A percentile compares a stretch with the other conserved stretches of the same genome.
These are phyloP conservation scores for Iris macrosiphon DNA, from an alignment of 106 monocot species.

Conservation along the genomic window DNA sequence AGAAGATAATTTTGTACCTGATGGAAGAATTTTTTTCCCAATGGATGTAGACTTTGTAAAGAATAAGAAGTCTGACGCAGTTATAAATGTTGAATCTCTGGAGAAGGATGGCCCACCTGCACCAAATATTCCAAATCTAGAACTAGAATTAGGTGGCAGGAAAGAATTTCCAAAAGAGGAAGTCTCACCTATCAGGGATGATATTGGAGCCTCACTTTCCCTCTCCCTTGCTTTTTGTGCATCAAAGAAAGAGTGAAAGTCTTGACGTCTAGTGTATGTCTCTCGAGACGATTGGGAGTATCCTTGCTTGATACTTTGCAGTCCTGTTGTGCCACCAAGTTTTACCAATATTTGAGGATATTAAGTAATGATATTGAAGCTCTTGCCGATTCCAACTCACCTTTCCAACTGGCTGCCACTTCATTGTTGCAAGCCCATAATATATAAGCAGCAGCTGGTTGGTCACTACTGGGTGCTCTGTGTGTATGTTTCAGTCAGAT, in stretches of 20 bases:
- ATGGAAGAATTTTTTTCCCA: constrained; percentile 29
- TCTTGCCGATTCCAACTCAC: too few relatives aligned
- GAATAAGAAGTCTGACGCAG: background rate
- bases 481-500: too few relatives aligned
- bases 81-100: constrained; percentile 12
- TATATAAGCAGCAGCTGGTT: too few relatives aligned
- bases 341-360: too few relatives aligned
- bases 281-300: too few relatives aligned
- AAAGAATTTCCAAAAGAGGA: constrained; percentile 13
- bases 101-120: constrained; percentile 22
- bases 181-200: constrained; percentile 9
- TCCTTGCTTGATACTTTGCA: too few relatives aligned
- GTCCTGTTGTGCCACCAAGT: too few relatives aligned
- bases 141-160: constrained; percentile 36
- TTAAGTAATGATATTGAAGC: too few relatives aligned
- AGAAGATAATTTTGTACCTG: constrained; percentile 21
- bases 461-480: too few relatives aligned
- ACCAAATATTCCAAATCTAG: constrained; percentile 28
- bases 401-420: too few relatives aligned
- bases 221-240: constrained; percentile 50
- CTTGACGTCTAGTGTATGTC: too few relatives aligned
- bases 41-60: constrained; percentile 8
- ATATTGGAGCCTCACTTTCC: constrained; percentile 28
- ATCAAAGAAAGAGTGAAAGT: background rate
- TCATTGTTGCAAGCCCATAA: too few relatives aligned